Base-by-base conservation (phyloP, 192 early-diverging fungal genomes). In the Mortierella hygrophila region DNA sequence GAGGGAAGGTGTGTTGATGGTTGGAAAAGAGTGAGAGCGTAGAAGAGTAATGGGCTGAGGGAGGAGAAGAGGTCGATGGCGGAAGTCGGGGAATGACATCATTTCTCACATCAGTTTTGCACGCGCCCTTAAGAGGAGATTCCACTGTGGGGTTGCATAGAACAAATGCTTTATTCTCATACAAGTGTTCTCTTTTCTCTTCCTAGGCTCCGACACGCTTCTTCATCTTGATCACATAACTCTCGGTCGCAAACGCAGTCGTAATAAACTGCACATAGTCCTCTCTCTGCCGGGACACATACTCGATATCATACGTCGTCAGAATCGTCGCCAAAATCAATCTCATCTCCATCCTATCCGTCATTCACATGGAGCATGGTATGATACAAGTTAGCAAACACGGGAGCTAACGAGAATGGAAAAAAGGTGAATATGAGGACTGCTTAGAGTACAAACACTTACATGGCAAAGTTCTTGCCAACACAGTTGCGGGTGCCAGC, bases 401-500 rank as follows among this genome's bases (percentile, higher is more conserved):
- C 38, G 6, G 16, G 18, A 21, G 49, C 20, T 21, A 52, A 6
- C 9, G 13, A 46, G 11, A 13, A 46, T 2, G 44, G 44, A 3
- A 11, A 3, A 46, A 46, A 11, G 11, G 11, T 46, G 13, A 15
- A 46, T 11, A 15, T 15, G 44, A 40, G 38, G 38, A 40, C 38
- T 40, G 44, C 13, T 9, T 46, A 15, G 10, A 46, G 0, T 1
- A 55, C 49, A 75, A 72, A 11, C 0, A 32, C 60, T 65, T 65
- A 65, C 72, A 80, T 74, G 11, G 88, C 89, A 83, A 92, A 92
- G 49, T 86, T 87, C 79, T 89, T 92, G 75, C 91, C 91, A 11
- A 92, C 85, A 70, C 91, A 92, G 69, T 90, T 89, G 29, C 89
- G 74, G n/a, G 88, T 79, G 54, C 91, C 91, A 9, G 79, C 77